phyloP scores from a whole-genome alignment of 1,284 basidiomycete species.

The Cutaneotrichosporon mucoides region DNA sequence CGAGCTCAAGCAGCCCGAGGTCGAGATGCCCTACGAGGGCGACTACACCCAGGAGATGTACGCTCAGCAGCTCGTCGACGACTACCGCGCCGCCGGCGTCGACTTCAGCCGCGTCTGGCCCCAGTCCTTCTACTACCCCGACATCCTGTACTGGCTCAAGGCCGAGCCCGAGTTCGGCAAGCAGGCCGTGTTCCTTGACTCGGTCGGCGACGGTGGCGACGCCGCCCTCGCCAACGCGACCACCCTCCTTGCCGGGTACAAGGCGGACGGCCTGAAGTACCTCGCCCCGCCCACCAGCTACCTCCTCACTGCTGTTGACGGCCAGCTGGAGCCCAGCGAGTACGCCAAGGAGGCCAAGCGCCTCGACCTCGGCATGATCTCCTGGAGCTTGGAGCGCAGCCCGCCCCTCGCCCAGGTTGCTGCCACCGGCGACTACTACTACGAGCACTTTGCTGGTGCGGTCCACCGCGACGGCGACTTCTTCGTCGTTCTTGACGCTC shows the following conservation, averaged over 20 bases:
- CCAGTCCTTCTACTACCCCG: slow-evolving; percentile 20
- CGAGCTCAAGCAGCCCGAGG: slow-evolving; percentile 20
- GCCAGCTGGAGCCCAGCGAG: slow-evolving; percentile 15
- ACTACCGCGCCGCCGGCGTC: slow-evolving; percentile 10
- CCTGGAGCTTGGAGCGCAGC: slow-evolving; percentile 22
- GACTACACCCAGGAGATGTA: slow-evolving; percentile 22
- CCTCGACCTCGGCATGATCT: slow-evolving; percentile 15
- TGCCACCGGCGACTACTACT: slow-evolving; percentile 16
- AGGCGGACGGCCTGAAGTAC: slow-evolving; percentile 14
- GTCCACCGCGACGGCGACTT: slow-evolving; percentile 19
- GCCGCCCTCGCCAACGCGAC: slow-evolving; percentile 5
- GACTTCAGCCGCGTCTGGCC: slow-evolving; percentile 13
- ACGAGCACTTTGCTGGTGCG: slow-evolving; percentile 5
- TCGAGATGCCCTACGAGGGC: slow-evolving; percentile 16
- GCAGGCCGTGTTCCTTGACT: slow-evolving; percentile 21
- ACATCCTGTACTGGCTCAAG: slow-evolving; percentile 20
- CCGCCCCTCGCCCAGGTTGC: not conserved
- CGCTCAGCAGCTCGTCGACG: slow-evolving; percentile 18
- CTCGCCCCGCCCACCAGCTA: slow-evolving; percentile 18
- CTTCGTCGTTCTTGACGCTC: slow-evolving; percentile 15
- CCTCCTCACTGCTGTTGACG: slow-evolving; percentile 13
- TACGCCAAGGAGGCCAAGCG: slow-evolving; percentile 19
- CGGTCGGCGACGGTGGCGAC: slow-evolving; percentile 4
- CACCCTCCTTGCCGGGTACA: slow-evolving; percentile 5
- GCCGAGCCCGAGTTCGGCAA: slow-evolving; percentile 16